phyloP scores from a whole-genome alignment of 176 grass and related monocot genomes.

The Aegilops tauschii region DNA sequence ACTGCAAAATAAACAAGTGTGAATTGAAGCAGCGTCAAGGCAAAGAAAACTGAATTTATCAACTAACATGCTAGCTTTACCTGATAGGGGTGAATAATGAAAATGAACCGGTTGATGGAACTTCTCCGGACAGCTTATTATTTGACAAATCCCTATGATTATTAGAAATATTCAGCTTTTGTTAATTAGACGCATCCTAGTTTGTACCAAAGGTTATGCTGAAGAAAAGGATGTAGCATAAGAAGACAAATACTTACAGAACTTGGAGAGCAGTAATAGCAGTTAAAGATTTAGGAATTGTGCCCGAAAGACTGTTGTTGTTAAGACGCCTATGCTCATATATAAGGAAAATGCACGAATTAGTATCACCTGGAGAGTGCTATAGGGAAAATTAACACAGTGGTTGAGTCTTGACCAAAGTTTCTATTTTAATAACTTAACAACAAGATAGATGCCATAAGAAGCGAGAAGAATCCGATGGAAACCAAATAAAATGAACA shows the following conservation, averaged over 20 bases:
- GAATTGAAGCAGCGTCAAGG: slow-evolving; percentile 12
- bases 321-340: slow-evolving; percentile 70
- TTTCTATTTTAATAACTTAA: slow-evolving; percentile 17
- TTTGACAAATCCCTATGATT: slow-evolving; percentile 77
- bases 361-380: slow-evolving; percentile 17
- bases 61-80: slow-evolving; percentile 33
- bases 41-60: slow-evolving; percentile 2
- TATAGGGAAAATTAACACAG: neutral
- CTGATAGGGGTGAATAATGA: slow-evolving; percentile 94
- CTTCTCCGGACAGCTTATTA: slow-evolving; percentile 81
- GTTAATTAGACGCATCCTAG: neutral
- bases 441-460: neutral
- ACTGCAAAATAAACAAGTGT: slow-evolving; percentile 42
- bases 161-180: slow-evolving; percentile 24
- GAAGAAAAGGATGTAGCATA: neutral
- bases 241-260: slow-evolving; percentile 53
- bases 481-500: no score
- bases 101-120: slow-evolving; percentile 89
- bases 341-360: slow-evolving; percentile 25
- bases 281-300: slow-evolving; percentile 78
- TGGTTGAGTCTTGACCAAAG: neutral
- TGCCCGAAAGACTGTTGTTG: slow-evolving; percentile 83
- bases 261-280: slow-evolving; percentile 83
- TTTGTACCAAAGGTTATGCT: slow-evolving; percentile 10
- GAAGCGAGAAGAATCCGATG: neutral